Evolutionary conservation across 2,329 filamentous ascomycete species (phyloP).

Genomic region (Aspergillus caelatus): DNA sequence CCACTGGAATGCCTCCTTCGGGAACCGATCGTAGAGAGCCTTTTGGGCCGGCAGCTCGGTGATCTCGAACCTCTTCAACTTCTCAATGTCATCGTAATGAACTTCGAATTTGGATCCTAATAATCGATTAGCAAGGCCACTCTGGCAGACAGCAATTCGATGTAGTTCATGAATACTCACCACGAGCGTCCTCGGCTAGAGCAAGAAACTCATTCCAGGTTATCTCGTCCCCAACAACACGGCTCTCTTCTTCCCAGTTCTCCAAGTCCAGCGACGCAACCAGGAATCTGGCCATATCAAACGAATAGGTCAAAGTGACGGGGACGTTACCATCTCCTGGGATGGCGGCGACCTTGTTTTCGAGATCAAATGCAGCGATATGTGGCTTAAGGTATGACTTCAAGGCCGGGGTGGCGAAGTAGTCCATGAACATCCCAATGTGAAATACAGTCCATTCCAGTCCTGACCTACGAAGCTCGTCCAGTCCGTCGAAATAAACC

Average conservation of each 20-base stretch:
- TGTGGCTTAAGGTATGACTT: conserved; percentile 21
- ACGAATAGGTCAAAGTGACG: conserved; percentile 26
- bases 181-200: conserved; percentile 23
- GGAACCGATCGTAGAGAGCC: conserved; percentile 22
- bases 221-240: conserved; percentile 27
- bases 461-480: not conserved
- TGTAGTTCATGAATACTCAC: conserved; percentile 7
- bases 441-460: conserved; percentile 25
- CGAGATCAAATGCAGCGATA: conserved; percentile 23
- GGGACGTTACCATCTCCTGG: conserved; percentile 23
- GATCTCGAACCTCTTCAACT: conserved; percentile 30
- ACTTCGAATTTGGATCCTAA: conserved; percentile 31
- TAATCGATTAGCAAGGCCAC: conserved; percentile 6
- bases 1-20: conserved; percentile 27
- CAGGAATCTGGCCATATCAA: conserved; percentile 28
- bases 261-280: conserved; percentile 18
- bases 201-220: conserved; percentile 29
- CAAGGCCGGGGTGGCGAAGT: conserved; percentile 18
- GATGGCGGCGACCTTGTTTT: conserved; percentile 23
- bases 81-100: conserved; percentile 30
- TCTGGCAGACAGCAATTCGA: too few species aligned
- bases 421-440: conserved; percentile 16
- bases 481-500: conserved; percentile 9
- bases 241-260: conserved; percentile 22
- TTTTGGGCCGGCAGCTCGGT: conserved; percentile 34